These are phyloP conservation scores for Lactifluus volemus DNA, from an alignment of 768 basidiomycete genomes.

Conservation along the genomic window DNA sequence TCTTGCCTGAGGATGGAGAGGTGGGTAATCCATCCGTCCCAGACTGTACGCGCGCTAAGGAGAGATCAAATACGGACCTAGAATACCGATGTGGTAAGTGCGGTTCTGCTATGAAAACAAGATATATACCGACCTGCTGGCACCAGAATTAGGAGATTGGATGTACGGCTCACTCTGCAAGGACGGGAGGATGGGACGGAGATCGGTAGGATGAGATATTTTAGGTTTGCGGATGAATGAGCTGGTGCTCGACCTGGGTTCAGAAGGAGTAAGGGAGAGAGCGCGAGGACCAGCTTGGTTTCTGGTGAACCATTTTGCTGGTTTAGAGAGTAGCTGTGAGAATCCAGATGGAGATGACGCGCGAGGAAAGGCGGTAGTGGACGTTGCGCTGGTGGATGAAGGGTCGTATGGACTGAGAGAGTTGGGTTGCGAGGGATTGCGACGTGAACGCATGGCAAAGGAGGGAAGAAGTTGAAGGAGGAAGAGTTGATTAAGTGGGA, in stretches of 20 bases:
- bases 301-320: constrained; percentile 57
- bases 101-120: neutral
- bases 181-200: constrained; percentile 54
- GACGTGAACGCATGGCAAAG: constrained; percentile 16
- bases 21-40: constrained; percentile 31
- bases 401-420: constrained; percentile 20
- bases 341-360: constrained; percentile 62
- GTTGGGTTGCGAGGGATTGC: constrained; percentile 9
- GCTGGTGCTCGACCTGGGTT: constrained; percentile 29
- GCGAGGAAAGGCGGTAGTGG: constrained; percentile 32
- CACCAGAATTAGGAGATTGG: constrained; percentile 27
- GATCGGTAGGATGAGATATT: constrained; percentile 80
- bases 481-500: neutral
- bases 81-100: constrained; percentile 2
- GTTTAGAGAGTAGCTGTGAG: constrained; percentile 55
- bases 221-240: constrained; percentile 53
- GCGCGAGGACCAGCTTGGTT: constrained; percentile 21
- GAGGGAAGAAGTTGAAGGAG: neutral
- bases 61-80: constrained; percentile 62
- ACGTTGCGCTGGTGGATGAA: neutral
- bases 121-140: constrained; percentile 40
- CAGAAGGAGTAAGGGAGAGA: constrained; percentile 41
- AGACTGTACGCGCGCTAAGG: constrained; percentile 35
- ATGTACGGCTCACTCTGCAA: constrained; percentile 40
- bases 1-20: constrained; percentile 27